Conservation (phyloP, 148 eudicot species). For the Vaccinium vitisidaea region DNA sequence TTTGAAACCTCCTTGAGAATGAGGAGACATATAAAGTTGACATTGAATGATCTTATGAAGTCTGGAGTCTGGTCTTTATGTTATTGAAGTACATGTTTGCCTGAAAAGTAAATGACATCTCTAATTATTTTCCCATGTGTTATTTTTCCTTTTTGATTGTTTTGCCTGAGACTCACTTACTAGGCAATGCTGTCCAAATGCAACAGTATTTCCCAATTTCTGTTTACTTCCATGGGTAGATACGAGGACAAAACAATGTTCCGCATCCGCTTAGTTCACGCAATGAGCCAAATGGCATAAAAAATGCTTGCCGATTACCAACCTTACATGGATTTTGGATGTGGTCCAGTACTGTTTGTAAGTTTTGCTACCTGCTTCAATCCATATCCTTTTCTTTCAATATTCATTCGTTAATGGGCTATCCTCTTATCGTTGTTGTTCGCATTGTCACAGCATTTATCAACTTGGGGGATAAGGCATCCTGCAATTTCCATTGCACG, state of each 20-base stretch:
- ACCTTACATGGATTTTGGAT: constrained; percentile 13
- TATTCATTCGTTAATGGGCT: neutral
- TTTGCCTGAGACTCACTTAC: neutral
- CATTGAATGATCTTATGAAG: neutral
- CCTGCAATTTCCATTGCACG: constrained; percentile 15
- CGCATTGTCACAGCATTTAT: constrained; percentile 1
- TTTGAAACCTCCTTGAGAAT: neutral
- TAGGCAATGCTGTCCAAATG: neutral
- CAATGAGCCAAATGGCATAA: constrained; percentile 17
- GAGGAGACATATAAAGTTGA: neutral
- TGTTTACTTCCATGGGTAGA: constrained; percentile 4
- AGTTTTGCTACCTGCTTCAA: constrained; percentile 5
- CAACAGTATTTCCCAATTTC: neutral
- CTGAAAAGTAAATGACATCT: neutral
- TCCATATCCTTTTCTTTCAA: neutral
- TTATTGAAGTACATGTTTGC: neutral
- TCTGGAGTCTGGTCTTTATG: neutral
- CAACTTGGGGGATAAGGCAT: constrained; percentile 7
- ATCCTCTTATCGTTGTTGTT: neutral
- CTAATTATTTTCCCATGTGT: neutral
- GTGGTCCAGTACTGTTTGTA: constrained; percentile 14
- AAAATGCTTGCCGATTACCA: constrained; percentile 11
- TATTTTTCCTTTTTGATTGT: neutral
- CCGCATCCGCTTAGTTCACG: neutral
- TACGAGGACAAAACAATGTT: constrained; percentile 19